These are phyloP conservation scores for Exophiala alcalophila DNA, from an alignment of 2,329 filamentous ascomycete genomes.

Conservation along the genomic window DNA sequence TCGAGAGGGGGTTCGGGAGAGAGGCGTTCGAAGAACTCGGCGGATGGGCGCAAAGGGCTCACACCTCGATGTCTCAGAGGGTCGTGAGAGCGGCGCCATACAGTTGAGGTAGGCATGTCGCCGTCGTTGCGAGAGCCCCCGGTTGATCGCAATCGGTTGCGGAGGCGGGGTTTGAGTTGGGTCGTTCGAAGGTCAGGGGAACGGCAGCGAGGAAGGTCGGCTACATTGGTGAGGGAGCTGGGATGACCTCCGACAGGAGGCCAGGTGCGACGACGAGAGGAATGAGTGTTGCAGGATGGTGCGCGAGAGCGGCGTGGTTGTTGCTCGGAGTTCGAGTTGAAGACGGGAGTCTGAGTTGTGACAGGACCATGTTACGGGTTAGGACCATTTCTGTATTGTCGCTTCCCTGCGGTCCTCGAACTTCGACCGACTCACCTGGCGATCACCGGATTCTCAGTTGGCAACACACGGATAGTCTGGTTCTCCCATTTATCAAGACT, in stretches of 20 bases:
- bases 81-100: conserved; percentile 25
- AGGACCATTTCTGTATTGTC: too few species aligned
- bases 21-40: conserved; percentile 27
- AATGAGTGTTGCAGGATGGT: conserved; percentile 8
- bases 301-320: conserved; percentile 11
- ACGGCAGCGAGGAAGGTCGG: conserved; percentile 9
- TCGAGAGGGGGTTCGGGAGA: conserved; percentile 26
- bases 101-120: conserved; percentile 29
- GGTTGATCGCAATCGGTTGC: conserved; percentile 15
- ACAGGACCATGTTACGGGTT: too few species aligned
- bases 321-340: conserved; percentile 17
- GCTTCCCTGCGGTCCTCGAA: too few species aligned
- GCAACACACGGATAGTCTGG: too few species aligned
- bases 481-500: too few species aligned
- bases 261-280: conserved; percentile 11
- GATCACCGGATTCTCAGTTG: too few species aligned
- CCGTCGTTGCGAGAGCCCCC: conserved; percentile 8
- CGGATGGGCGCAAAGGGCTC: conserved; percentile 24
- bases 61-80: conserved; percentile 12
- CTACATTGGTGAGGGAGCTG: conserved; percentile 23
- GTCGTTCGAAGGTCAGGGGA: conserved; percentile 7
- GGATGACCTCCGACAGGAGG: conserved; percentile 19
- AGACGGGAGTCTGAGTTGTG: conserved; percentile 9
- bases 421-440: too few species aligned
- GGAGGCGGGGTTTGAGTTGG: conserved; percentile 24